Evolutionary conservation across 176 grass and related monocot genomes (phyloP), one percentile per base, ranked within the genome.

Genomic region (Eleusine indica): DNA sequence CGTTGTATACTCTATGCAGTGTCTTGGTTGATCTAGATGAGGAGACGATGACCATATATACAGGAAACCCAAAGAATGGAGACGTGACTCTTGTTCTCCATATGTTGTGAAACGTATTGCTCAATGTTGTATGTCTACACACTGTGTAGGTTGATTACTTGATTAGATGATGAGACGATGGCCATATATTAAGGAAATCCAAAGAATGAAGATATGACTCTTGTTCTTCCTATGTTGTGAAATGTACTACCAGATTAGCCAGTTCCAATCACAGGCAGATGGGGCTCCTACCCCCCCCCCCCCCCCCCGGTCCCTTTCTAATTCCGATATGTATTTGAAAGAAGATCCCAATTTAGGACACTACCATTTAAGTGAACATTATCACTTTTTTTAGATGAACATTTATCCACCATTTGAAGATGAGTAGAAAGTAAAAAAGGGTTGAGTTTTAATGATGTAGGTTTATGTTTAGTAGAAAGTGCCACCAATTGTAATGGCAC

Each of bases 21-120:
- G 96, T 85, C 35, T 61, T 98, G 71, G 66, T 92, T 74, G 91
- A 98, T 90, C 85, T 95, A 4, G 91, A 95, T 19, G 87, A 88
- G 44, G 21, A 48, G 51, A 94, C 75, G 18, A 82, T 93, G 83
- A 83, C 87, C 57, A 92, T 98, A 85, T 93, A 93, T 79, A 87
- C 19, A 83, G 87, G 89, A 6, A 90, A 94, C 39, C 93, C 93
- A 0, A 92, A 73, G 80, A 85, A 71, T 3, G 28, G 80, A 85
- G 49, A 94, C 2, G 28, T 38, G 14, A 47, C 63, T 35, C 72
- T 65, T 87, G 43, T 77, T 40, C 71, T 95, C 78, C 87, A 14
- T 39, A 85, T 95, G 30, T 4, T 73, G 74, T 75, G 30, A 83
- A 83, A 40, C 29, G 42, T 62, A 35, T 35, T 35, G 32, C 32